Base-by-base conservation (phyloP, 1,139 yeast genomes). In the Wickerhamomyces sp. region DNA sequence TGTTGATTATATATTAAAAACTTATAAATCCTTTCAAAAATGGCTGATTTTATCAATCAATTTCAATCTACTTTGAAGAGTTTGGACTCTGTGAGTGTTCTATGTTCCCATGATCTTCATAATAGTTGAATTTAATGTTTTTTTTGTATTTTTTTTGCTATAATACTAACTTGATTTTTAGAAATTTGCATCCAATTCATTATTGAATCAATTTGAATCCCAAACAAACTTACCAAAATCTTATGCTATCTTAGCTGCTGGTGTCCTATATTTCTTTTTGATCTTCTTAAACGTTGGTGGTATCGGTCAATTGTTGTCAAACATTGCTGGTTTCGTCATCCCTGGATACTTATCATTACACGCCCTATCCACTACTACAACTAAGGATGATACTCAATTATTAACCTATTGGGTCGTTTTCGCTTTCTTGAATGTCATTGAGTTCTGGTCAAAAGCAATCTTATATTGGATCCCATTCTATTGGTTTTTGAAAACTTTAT, bases 331-430 rank as follows among this genome's bases (percentile, higher is more conserved):
- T 0, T 85, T 92, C 53, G 86, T 80, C 28, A 64, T 89, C 46
- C 98, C 99, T 39, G 94, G 94, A 38, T 92, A 90, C 70, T 81
- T 76, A 62, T 92, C 98, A 10, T 72, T 92, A 48, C 61, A 77
- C 47, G 97, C 98, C 16, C 73, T 92, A 52, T 87, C 81, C 64
- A 82, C 96, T 27, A 52, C 76, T 10, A 61, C 74, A 25, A 68
- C 79, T 34, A 66, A 69, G 29, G 97, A 89, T 60, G 96, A 89
- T 63, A 84, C 94, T 46, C 84, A 87, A 56, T 77, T 85, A 63
- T 76, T 92, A 60, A 84, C 96, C 28, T 90, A 92, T 66, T 92
- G 98, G 98, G 96, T 92, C 44, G 96, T 92, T 24, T 92, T 87
- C 61, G 96, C 97, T 25, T 81, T 80, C 56, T 78, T 92, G 69